Base-by-base conservation (phyloP, 2,329 filamentous ascomycete genomes). In the Penicillium verrucosum region DNA sequence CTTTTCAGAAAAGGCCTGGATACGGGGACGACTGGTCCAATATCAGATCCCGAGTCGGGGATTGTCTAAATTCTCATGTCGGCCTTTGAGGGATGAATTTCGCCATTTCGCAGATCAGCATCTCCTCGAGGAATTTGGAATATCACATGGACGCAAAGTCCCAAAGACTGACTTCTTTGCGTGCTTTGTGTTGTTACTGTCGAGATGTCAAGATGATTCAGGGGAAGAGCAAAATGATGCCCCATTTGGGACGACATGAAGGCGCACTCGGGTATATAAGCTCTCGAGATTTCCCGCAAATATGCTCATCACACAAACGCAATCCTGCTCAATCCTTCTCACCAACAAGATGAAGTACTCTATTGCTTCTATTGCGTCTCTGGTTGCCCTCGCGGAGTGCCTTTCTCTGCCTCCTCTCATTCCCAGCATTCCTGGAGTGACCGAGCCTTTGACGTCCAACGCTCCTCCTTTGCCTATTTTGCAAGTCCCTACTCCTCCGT, bases 381-480 rank as follows among this genome's bases (percentile, higher is more conserved):
- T 65, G 32, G 46, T 60, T 48, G 54, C 64, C n/a, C 44, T 69
- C 21, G 58, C 53, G 38, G 57, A 65, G 40, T 59, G 57, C 27
- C 63, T 69, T 42, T 67, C 74, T 25, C 72, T 85, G 4, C 81
- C 82, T 46, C 82, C 82, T 46, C 73, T 85, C 34, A 85, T 86
- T 59, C 84, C 84, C 2, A 70, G 72, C 11, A 85, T 85, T 58
- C 82, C 82, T 0, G 83, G 83, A 27, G 79, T 87, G 12, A 86
- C 83, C 5, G 82, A 83, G 63, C 79, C 81, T 38, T 68, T 87
- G n/a, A 70, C 73, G 11, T 73, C 72, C 23, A 77, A 79, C 45
- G 77, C 76, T 5, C 80, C 81, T 38, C 82, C 83, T 11, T 71
- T 85, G 27, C 83, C 84, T 4, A 80, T 86, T 54, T 71, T 87